These are phyloP conservation scores for Cutaneotrichosporon spelunceum DNA, from an alignment of 1,284 basidiomycete genomes.

Conservation along the genomic window DNA sequence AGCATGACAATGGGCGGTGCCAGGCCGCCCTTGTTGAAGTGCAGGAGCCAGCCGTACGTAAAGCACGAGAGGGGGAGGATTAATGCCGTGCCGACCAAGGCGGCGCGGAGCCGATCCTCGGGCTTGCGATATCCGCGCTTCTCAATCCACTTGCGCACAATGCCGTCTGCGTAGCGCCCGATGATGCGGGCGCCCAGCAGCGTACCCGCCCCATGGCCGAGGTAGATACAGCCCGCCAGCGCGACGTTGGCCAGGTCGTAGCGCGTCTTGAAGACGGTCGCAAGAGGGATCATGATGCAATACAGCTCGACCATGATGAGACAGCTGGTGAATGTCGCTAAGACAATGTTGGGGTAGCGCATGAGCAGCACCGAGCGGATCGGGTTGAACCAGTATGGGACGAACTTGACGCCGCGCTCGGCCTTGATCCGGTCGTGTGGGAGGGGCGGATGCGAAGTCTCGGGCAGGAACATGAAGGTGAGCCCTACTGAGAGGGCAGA, in stretches of 20 bases:
- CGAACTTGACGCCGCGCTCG: constrained; percentile 45
- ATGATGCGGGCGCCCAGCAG: constrained; percentile 59
- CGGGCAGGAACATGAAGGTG: constrained; percentile 61
- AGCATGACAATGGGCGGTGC: constrained; percentile 39
- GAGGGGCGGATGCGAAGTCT: constrained; percentile 62
- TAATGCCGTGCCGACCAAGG: constrained; percentile 54
- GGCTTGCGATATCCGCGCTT: constrained; percentile 57
- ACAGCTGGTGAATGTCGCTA: constrained; percentile 48
- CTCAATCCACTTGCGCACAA: constrained; percentile 55
- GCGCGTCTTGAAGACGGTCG: constrained; percentile 49
- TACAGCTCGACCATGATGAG: constrained; percentile 41
- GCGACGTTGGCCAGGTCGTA: constrained; percentile 63
- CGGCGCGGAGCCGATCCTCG: constrained; percentile 61
- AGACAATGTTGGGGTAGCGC: constrained; percentile 59
- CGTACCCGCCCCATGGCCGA: constrained; percentile 63
- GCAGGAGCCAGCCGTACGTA: constrained; percentile 46
- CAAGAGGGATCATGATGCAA: constrained; percentile 25
- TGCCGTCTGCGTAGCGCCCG: constrained; percentile 58
- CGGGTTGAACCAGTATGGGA: constrained; percentile 61
- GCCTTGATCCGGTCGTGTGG: constrained; percentile 39
- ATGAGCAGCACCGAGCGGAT: constrained; percentile 58
- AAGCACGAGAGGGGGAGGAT: constrained; percentile 51
- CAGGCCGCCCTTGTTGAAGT: constrained; percentile 39
- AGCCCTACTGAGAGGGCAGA: constrained; percentile 55
- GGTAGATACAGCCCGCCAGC: constrained; percentile 61